Base-by-base conservation (phyloP, 495 filamentous ascomycete species). In the Aspergillus avenaceus region DNA sequence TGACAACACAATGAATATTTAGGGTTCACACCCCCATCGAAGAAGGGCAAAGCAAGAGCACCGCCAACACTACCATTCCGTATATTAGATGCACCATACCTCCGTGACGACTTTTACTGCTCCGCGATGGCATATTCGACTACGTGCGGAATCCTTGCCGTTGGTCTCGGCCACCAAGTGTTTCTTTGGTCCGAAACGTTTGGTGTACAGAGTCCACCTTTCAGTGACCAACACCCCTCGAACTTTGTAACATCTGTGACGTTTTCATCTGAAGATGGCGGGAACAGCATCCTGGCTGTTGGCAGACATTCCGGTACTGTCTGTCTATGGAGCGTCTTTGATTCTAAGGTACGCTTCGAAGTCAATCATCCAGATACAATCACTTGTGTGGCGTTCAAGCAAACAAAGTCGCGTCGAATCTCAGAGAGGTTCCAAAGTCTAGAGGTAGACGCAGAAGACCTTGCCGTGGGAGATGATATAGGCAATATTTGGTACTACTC, bases 61-160 rank as follows among this genome's bases (percentile, higher is more conserved):
- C 73, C 92, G 16, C 87, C 90, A 6, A 73, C 74, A 8, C 81
- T 84, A 21, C 87, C 90, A 5, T 95, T 95, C 72, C 85, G 88
- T 66, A 90, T 96, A 3, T 72, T 98, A 12, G 90, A 96, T 71
- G 93, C 93, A 4, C 91, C 92, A 1, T 78, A 80, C 21, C 76
- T 97, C 40, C 79, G 89, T 23, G 93, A 98, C 63, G 95, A 98
- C 65, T 98, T 90, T 58, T 98, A 98, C 62, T 97, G 91, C 67
- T 91, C 91, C 0, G 77, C 90, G 7, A 77, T 98, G 42, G 90
- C 93, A 6, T 97, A 97, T 64, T 95, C 84, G 1, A 66, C 74
- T 19, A 84, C 78, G 7, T 76, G 79, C 27, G 80, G 86, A 26
- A 86, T 84, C 12, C 79, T 98, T 27, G 95, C 91, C 31, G 88